Conservation (phyloP, 176 grass and related monocot species). For the Pontederia crassipes region DNA sequence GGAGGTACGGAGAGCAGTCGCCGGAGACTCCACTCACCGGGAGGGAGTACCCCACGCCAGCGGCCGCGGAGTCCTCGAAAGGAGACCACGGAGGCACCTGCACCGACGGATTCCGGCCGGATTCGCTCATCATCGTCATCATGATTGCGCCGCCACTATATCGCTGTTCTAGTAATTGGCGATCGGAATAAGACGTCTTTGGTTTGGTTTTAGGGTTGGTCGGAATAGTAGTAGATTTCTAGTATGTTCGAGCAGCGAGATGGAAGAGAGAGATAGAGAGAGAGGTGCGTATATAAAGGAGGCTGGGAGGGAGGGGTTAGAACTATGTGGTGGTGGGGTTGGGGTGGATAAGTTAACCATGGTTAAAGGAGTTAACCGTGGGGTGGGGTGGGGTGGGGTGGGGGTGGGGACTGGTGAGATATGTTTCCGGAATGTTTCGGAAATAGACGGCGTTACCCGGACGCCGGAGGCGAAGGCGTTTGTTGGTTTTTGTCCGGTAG, state of each 20-base stretch:
- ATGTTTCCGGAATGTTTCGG: neutral
- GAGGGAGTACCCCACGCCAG: neutral
- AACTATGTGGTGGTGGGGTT: neutral
- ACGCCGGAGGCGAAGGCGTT: neutral
- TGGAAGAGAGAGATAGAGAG: neutral
- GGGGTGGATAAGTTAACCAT: neutral
- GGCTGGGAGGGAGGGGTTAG: neutral
- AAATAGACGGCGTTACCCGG: neutral
- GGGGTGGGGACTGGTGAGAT: neutral
- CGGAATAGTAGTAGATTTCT: too few relatives aligned
- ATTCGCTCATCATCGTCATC: neutral
- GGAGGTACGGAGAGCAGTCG: slow-evolving; percentile 13
- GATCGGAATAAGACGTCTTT: neutral
- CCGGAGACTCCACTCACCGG: neutral
- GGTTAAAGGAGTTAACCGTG: neutral
- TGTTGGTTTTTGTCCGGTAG: neutral
- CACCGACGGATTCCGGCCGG: neutral
- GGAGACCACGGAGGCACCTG: neutral
- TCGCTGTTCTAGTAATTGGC: neutral
- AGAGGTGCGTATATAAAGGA: neutral
- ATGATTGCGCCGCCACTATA: neutral
- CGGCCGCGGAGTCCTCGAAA: neutral
- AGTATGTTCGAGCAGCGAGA: neutral
- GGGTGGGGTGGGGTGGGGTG: neutral
- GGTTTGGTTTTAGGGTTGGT: neutral